Evolutionary conservation across 768 basidiomycete genomes (phyloP).

Genomic region (Calvatia gigantea): DNA sequence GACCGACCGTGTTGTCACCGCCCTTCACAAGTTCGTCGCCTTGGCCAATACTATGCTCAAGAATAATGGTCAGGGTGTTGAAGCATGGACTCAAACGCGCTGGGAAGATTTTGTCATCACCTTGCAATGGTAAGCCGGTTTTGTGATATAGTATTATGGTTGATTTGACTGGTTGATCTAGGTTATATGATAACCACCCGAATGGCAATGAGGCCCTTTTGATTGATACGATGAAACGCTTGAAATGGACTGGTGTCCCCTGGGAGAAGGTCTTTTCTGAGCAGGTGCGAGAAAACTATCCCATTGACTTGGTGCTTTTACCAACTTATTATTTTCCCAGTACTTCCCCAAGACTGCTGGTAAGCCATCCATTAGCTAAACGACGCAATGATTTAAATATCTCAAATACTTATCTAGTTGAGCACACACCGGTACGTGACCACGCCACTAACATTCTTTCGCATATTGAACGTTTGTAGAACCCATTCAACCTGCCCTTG

Average conservation of each 20-base stretch:
- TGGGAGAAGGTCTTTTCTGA: conserved; percentile 52
- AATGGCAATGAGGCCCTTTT: conserved; percentile 44
- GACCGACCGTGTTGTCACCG: conserved; percentile 41
- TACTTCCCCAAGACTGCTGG: conserved; percentile 42
- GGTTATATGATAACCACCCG: conserved; percentile 54
- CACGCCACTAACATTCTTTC: neutral
- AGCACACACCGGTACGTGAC: conserved; percentile 24
- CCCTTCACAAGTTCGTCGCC: conserved; percentile 49
- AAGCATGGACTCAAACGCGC: conserved; percentile 49
- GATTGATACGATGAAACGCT: conserved; percentile 49
- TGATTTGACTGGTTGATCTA: conserved; percentile 15
- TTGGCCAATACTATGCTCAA: conserved; percentile 51
- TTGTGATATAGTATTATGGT: too few species aligned
- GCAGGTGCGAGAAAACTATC: conserved; percentile 25
- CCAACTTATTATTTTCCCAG: conserved; percentile 20
- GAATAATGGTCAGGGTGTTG: conserved; percentile 47
- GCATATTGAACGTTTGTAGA: conserved; percentile 19
- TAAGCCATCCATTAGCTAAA: conserved; percentile 7
- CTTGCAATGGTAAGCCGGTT: conserved; percentile 48
- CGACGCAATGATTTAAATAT: neutral
- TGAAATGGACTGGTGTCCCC: conserved; percentile 49
- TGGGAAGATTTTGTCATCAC: conserved; percentile 59
- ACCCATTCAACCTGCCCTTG: conserved; percentile 42
- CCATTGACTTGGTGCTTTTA: neutral
- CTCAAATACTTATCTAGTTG: conserved; percentile 22